These are phyloP conservation scores for Effrenium voratum DNA, from an alignment of 73 alveolate genomes.

Conservation along the genomic window DNA sequence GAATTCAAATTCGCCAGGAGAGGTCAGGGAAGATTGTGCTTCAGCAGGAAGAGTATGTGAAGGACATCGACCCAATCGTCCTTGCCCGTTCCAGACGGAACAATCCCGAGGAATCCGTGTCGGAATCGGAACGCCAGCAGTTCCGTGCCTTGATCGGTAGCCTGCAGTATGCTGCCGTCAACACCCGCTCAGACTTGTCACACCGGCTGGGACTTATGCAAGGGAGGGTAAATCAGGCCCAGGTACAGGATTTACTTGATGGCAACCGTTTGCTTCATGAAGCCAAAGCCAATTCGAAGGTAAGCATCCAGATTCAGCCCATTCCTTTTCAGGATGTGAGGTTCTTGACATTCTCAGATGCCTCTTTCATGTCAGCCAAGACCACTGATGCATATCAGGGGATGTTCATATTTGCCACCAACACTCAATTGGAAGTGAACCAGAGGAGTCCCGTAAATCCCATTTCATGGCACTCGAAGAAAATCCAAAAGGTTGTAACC, in stretches of 20 bases:
- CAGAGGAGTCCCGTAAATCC: neutral
- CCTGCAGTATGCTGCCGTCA: neutral
- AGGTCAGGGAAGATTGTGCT: neutral
- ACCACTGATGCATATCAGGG: neutral
- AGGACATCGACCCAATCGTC: neutral
- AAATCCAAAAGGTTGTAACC: neutral
- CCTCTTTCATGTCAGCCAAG: neutral
- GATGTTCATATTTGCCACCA: neutral
- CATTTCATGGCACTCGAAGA: neutral
- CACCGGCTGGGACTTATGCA: neutral
- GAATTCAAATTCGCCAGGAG: neutral
- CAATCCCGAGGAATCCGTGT: neutral
- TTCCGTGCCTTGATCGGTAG: neutral
- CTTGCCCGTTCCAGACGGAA: neutral
- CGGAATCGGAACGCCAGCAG: neutral
- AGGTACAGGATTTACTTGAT: neutral
- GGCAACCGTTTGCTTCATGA: neutral
- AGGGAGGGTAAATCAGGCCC: neutral
- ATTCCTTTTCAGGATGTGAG: neutral
- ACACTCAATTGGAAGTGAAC: neutral
- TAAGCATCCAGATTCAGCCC: neutral
- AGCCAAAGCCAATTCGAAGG: neutral
- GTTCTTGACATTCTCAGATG: neutral
- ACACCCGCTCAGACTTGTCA: neutral
- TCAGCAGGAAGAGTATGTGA: neutral